Conservation (phyloP, 169 alveolate species). For the Amoebophrya sp. region DNA sequence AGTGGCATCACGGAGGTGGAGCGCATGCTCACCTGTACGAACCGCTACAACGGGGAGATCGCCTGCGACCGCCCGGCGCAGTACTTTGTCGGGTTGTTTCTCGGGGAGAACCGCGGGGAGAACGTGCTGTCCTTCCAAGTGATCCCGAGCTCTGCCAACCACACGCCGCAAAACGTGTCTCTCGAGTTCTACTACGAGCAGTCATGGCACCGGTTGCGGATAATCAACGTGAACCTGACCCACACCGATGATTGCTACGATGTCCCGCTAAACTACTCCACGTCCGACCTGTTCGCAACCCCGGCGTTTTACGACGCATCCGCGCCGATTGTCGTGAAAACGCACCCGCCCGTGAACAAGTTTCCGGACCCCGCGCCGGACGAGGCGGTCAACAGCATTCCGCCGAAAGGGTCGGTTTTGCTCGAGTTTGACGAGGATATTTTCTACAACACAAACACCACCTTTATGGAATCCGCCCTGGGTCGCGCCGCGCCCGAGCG, state of each 20-base stretch:
- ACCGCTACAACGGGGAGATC: neutral
- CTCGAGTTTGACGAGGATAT: neutral
- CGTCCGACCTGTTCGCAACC: neutral
- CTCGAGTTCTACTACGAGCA: slow-evolving; percentile 19
- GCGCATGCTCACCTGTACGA: neutral
- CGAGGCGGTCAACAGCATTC: neutral
- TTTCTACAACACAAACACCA: neutral
- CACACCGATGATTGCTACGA: neutral
- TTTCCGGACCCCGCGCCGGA: slow-evolving; percentile 1
- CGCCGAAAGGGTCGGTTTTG: neutral
- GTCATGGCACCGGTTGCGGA: neutral
- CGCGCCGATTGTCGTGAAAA: neutral
- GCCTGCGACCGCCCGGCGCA: slow-evolving; percentile 11
- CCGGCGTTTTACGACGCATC: neutral
- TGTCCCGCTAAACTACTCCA: neutral
- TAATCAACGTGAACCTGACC: neutral
- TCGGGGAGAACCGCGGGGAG: slow-evolving; percentile 20
- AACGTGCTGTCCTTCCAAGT: slow-evolving; percentile 1
- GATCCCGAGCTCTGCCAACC: neutral
- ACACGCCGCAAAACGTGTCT: slow-evolving; percentile 21
- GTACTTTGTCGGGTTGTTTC: neutral
- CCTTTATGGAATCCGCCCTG: neutral
- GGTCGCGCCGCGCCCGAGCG: neutral
- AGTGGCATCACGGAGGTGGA: neutral
- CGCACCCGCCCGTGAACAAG: slow-evolving; percentile 23